Base-by-base conservation (phyloP, 1,139 yeast genomes). In the Diutina scorzettiae region DNA sequence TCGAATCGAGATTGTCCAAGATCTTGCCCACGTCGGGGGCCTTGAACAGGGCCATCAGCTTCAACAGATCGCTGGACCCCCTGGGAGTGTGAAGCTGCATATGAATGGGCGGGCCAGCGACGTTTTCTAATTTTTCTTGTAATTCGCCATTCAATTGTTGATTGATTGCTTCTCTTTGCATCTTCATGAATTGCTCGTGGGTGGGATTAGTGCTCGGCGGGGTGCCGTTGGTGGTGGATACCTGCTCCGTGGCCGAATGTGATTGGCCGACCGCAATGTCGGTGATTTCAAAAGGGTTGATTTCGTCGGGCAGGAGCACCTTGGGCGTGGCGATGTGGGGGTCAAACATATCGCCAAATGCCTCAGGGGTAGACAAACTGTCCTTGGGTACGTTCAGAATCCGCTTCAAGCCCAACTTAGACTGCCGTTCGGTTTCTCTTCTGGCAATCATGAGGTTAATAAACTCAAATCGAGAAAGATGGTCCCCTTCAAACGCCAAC, bases 131-230 rank as follows among this genome's bases (percentile, higher is more conserved):
- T n/a, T 20, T 14, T 9, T 33, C 37, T 4, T n/a, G 8, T 17
- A 33, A 19, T n/a, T 33, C 14, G 6, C 12, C 16, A 11, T 14
- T 19, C 24, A 34, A 23, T n/a, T 68, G 71, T 46, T 64, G 70
- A 40, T 56, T 56, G 48, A 68, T 53, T 32, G 61, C 57, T 44
- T 65, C 65, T 46, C 62, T 61, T 48, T 68, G 73, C 44, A 64
- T 53, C 48, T 58, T 56, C 45, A 68, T 55, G 47, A 66, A 67
- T 20, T 55, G 50, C 40, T 65, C 68, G 48, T 66, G 72, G 40
- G 62, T 51, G 21, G 39, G 41, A 39, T 36, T 43, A 47, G 30
- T 43, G 51, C 16, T 37, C 33, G 18, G 48, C 40, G 18, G n/a
- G n/a, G n/a, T n/a, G n/a, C n/a, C n/a, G n/a, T n/a, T n/a, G n/a